Base-by-base conservation (phyloP, 495 filamentous ascomycete genomes). In the Poronia punctata region DNA sequence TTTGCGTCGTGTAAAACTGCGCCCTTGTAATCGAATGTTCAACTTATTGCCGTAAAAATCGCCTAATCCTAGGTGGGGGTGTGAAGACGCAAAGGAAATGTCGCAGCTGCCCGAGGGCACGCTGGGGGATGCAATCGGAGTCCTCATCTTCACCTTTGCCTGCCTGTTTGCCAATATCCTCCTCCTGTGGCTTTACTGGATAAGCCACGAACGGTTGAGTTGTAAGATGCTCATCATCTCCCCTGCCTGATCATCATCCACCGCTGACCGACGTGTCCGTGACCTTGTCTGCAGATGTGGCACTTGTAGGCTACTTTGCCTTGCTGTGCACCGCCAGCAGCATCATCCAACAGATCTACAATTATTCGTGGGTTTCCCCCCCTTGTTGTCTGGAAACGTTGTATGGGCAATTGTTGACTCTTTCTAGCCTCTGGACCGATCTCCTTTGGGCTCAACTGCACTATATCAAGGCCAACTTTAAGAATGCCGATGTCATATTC, bases 301-400 rank as follows among this genome's bases (percentile, higher is more conserved):
- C 45, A 5, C n/a, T 48, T 4, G 36, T 48, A n/a, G 45, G 32
- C 7, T 48, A 48, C 7, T 43, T 48, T 33, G 40, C 45, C 20
- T 28, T 48, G 14, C 22, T 48, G 9, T 48, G 45, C 19, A 38
- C 45, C 8, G 33, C 25, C n/a, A 43, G 39, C 25, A 48, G 45
- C 34, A 48, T 48, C 25, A 34, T 38, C 18, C 45, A 48, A 26
- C 45, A 48, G 39, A 38, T 48, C 7, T 48, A 48, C 19, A 43
- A 48, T 8, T 48, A 48, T 35, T 37, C 34, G 45, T 48, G 18
- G 14, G 45, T 38, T 10, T 21, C 26, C 3, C 8, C n/a, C 6
- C 7, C 4, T 12, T 3, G 17, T 33, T 9, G 17, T 18, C 4
- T 26, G 19, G 0, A n/a, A n/a, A n/a, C n/a, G n/a, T n/a, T n/a